Evolutionary conservation across 75 land plant genomes (phyloP), one percentile per base, ranked within the genome.

Genomic region (Larix kaempferi): DNA sequence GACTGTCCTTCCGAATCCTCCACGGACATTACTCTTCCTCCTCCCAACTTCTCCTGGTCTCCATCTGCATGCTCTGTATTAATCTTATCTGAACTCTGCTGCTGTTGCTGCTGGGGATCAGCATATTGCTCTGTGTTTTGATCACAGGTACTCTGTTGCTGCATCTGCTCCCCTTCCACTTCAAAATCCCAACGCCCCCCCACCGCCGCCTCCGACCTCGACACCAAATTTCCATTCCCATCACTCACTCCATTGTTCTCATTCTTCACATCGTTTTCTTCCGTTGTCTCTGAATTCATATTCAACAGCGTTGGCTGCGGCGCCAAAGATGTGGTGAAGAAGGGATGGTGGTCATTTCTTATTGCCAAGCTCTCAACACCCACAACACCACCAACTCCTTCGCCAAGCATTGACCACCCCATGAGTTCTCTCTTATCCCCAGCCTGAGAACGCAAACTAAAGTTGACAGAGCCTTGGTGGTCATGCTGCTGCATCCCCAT

Each of bases 351-450:
- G 25, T 41, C 73, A n/a, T 69, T 69, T 39, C 44, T 39, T 13
- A 69, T 69, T 33, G 21, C 69, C 69, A 65, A 65, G 37, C 37
- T 65, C 69, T 65, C 69, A 65, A 65, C 39, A 17, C 69, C 69
- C 69, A 65, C 39, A 65, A 65, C 69, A 33, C 69, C 7, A 6
- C n/a, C 69, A 6, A 37, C 19, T 17, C 69, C 69, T 65, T 25
- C 69, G 5, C 41, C 71, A 69, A 69, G 41, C 22, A 69, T 41
- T 39, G 73, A 35, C 73, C 73, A 69, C 22, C 73, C 73, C 22
- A 41, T 22, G n/a, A 69, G n/a, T 2, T 69, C 73, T 37, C 73
- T n/a, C 14, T 69, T 69, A 11, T 41, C 73, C 8, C 49, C 23
- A 7, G 41, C 8, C 19, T 64, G 37, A 27, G 67, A 0, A 5